These are phyloP conservation scores for Talaromyces sp. DNA, from an alignment of 2,329 filamentous ascomycete species.

Conservation along the genomic window DNA sequence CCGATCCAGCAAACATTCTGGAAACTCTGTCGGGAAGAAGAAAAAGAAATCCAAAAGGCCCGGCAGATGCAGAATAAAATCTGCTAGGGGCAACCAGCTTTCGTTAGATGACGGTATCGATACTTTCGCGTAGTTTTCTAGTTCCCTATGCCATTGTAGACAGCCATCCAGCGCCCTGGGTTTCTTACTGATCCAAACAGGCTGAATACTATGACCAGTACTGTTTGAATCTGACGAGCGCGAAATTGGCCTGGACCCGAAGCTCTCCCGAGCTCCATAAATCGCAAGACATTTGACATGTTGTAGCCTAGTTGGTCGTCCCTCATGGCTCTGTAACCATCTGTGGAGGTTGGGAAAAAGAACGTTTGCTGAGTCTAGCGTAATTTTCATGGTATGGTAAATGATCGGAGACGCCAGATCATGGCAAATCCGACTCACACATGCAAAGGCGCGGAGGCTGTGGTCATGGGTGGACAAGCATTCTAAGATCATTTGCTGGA, in stretches of 20 bases:
- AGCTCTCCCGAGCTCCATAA: not conserved
- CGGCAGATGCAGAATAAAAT: not conserved
- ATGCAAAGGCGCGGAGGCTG: not conserved
- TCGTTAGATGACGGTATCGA: not conserved
- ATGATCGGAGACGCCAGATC: not conserved
- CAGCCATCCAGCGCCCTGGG: not conserved
- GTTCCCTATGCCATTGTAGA: not conserved
- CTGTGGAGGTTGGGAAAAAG: not conserved
- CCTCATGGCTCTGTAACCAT: not conserved
- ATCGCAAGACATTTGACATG: not conserved
- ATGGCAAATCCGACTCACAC: not conserved
- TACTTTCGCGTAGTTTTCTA: not conserved
- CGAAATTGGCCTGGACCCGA: not conserved
- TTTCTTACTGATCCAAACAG: not conserved
- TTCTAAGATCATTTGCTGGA: not conserved
- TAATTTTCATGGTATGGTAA: not conserved
- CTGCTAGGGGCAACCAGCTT: not conserved
- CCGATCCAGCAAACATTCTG: slow-evolving; percentile 3
- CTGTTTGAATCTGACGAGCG: not conserved
- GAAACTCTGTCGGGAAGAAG: slow-evolving; percentile 2
- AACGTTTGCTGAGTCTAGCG: not conserved
- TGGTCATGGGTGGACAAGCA: not conserved
- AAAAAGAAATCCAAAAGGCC: not conserved
- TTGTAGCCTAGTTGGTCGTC: not conserved
- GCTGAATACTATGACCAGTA: not conserved